Base-by-base conservation (phyloP, 768 basidiomycete genomes). In the Lactarius sanguifluus region DNA sequence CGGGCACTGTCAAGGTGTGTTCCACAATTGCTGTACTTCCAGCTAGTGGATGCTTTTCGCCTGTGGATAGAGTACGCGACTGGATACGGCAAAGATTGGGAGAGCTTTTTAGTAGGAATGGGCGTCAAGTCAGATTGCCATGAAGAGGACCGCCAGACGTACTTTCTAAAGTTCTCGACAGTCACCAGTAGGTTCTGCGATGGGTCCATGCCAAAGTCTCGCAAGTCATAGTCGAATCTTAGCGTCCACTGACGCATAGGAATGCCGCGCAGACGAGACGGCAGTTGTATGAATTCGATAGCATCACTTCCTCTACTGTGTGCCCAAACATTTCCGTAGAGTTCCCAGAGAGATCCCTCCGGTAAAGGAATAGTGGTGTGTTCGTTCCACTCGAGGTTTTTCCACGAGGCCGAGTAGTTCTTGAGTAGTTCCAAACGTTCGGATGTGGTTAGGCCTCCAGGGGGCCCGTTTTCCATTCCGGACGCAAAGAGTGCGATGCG, bases 121-220 rank as follows among this genome's bases (percentile, higher is more conserved):
- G 25, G 23, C 41, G 20, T 32, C 62, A 50, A 61, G 59, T 13
- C 18, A 45, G 23, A 5, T 43, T 30, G 9, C n/a, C 25, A 13
- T 23, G 30, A 13, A 32, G 41, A 69, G 30, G 41, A 15, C 38
- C 38, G 60, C 34, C 1, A 72, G 77, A 70, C 69, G 82, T 70
- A 75, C 63, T 57, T 58, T 34, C 68, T 63, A 25, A 78, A 1
- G 20, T 9, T 47, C 54, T 69, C 69, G 43, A 71, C n/a, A 2
- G 65, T 43, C 18, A 67, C 64, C 13, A 71, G 59, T 12, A 70
- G 56, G 38, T 71, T 68, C 56, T 71, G 70, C 43, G 64, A 66
- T 15, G 70, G 65, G 36, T 71, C 70, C 18, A 71, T 65, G 43
- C 68, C 20, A 54, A 69, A 71, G 59, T 71, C 70, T 32, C 68